Conservation (phyloP, 176 grass and related monocot genomes). For the Oryza glaberrima region DNA sequence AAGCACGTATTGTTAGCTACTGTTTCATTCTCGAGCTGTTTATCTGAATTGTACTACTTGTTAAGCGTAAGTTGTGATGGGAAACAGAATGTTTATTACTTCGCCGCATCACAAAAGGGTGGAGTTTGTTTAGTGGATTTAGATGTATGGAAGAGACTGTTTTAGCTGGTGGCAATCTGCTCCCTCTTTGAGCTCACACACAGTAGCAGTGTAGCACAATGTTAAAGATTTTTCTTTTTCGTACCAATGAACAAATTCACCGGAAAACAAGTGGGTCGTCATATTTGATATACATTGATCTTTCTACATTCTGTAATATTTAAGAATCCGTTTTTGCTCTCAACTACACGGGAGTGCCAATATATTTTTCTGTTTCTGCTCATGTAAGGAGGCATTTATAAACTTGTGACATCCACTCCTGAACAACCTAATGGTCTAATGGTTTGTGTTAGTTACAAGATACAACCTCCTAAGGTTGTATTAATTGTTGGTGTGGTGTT, state of each 20-base stretch:
- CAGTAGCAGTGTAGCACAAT: background rate
- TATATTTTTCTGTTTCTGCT: background rate
- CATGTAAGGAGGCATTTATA: background rate
- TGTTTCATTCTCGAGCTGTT: conserved; percentile 6
- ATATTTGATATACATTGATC: background rate
- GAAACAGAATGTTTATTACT: background rate
- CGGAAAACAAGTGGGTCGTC: background rate
- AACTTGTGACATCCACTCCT: background rate
- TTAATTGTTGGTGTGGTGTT: background rate
- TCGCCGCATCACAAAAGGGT: background rate
- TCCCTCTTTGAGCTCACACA: background rate
- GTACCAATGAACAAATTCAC: background rate
- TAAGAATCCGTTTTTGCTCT: background rate
- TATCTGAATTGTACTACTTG: background rate
- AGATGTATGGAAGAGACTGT: background rate
- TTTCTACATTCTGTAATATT: background rate
- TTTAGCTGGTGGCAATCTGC: background rate
- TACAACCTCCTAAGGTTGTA: background rate
- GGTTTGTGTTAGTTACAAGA: background rate
- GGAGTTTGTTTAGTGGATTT: background rate
- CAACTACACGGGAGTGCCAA: conserved; percentile 2
- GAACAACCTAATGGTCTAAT: background rate
- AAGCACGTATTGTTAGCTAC: background rate
- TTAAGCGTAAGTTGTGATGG: background rate
- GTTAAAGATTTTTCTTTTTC: background rate